Base-by-base conservation (phyloP, 2,329 filamentous ascomycete species). In the Emmonsia crescens region DNA sequence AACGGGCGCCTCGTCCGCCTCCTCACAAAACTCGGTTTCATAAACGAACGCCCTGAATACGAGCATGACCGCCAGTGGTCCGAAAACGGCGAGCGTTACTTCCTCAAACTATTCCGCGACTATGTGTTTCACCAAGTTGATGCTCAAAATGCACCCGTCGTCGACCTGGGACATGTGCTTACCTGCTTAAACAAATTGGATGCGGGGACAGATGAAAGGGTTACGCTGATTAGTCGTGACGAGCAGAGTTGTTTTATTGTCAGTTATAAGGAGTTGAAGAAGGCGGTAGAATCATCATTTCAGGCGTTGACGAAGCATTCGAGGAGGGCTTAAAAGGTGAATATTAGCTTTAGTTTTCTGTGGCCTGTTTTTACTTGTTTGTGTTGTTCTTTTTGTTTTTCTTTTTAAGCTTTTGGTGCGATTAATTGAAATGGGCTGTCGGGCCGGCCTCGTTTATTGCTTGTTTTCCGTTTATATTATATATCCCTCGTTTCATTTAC, bases 61-160 rank as follows among this genome's bases (percentile, higher is more conserved):
- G 89, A 90, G 60, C 85, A 86, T 48, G 88, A 92, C 64, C 78
- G 82, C 0, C 80, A 84, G 57, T 99, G 94, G 93, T 89, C 91
- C 4, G 93, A 97, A 74, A 94, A 89, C 56, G 93, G 93, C 31
- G 91, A 96, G 69, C 85, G 92, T 33, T 97, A 96, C 73, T 89
- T 90, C 72, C 80, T 99, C 66, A 96, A 96, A 76, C 82, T 99
- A 9, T 97, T 97, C 79, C 85, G 94, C 57, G 94, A 99, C 75
- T 97, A 95, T 69, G 90, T 96, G 48, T 99, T 97, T 76, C 94
- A 99, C 74, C 92, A 96, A 70, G 91, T 96, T 14, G 91, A 97
- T 72, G 83, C 84, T 36, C 85, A 90, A 62, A 91, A 91, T 16
- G 88, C 89, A 60, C 89, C 94, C 0, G 87, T 92, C 1, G 80